Base-by-base conservation (phyloP, 2,329 filamentous ascomycete species). In the Venturiaceae sp. region DNA sequence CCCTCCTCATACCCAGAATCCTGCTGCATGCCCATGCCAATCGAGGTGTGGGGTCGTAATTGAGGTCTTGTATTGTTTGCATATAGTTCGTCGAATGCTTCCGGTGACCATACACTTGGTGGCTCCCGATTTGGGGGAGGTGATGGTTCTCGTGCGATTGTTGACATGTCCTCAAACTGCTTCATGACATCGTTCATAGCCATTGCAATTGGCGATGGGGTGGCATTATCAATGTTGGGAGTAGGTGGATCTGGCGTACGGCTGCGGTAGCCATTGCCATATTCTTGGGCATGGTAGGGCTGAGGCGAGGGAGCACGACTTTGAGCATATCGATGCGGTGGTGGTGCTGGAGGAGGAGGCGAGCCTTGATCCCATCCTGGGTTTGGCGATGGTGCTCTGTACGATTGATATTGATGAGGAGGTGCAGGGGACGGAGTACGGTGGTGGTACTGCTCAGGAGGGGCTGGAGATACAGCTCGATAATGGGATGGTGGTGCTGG, bases 181-280 rank as follows among this genome's bases (percentile, higher is more conserved):
- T 94, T 90, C 84, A 97, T 96, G 3, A 99, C 92, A 71, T 95
- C 92, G 68, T 97, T 92, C 91, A 99, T 99, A 1, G 94, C 94
- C 70, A 92, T 90, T 60, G 94, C 82, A 3, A 99, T 76, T 0
- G 94, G 94, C 2, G 94, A 97, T 1, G 94, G 94, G 0, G 94
- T 99, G 69, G 76, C 50, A 79, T 23, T 61, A 64, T 53, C 64
- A 62, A 46, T 60, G 61, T 19, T 57, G 56, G 6, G 64, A 30
- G 57, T 58, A 62, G 62, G 7, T 46, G 85, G 86, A 36, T 76
- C 78, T 0, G 87, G 86, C 1, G 88, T 89, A 6, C 78, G 77
- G 62, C 60, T 60, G 60, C 67, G 64, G 30, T 63, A 64, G 57
- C 61, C 55, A 21, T 62, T 54, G 4, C 62, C 44, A 50, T 50